phyloP scores from a whole-genome alignment of 352 stramenopile species.

The Vaucheria bursata region DNA sequence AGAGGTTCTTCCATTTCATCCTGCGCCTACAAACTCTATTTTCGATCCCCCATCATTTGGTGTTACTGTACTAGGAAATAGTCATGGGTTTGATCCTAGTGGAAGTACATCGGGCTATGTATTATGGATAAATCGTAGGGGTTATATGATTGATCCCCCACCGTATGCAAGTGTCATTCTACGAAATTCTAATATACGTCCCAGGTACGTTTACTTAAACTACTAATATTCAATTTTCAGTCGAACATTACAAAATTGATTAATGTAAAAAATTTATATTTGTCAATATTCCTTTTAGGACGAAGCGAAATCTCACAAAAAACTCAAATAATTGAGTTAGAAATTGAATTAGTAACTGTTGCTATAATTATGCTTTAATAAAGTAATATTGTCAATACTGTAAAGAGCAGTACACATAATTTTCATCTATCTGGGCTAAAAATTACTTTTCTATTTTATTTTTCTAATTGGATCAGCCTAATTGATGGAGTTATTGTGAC shows the following conservation, averaged over 20 bases:
- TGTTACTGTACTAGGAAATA: conserved; percentile 87
- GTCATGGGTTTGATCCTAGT: conserved; percentile 85
- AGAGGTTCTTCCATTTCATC: conserved; percentile 18
- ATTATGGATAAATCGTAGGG: conserved; percentile 88
- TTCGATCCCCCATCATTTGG: conserved; percentile 89
- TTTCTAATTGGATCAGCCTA: too few species aligned
- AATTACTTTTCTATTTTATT: too few species aligned
- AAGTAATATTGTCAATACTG: too few species aligned
- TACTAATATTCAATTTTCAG: too few species aligned
- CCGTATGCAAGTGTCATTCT: conserved; percentile 75
- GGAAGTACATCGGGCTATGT: conserved; percentile 85
- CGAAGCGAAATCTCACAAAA: too few species aligned
- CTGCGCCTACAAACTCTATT: conserved; percentile 23
- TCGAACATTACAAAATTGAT: too few species aligned
- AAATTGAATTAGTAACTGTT: not conserved
- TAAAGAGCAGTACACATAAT: too few species aligned
- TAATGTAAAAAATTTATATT: too few species aligned
- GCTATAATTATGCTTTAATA: too few species aligned
- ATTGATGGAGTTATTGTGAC: conserved; percentile 92
- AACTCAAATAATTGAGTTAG: too few species aligned
- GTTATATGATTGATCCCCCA: conserved; percentile 92
- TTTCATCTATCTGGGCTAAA: too few species aligned
- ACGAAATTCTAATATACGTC: conserved; percentile 68
- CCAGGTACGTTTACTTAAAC: not conserved
- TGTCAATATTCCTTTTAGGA: too few species aligned